Percentiles rank a stretch among this genome's conserved stretches.
These are phyloP conservation scores for Epichloe hybrida DNA, from an alignment of 2,329 filamentous ascomycete genomes.

Conservation along the genomic window DNA sequence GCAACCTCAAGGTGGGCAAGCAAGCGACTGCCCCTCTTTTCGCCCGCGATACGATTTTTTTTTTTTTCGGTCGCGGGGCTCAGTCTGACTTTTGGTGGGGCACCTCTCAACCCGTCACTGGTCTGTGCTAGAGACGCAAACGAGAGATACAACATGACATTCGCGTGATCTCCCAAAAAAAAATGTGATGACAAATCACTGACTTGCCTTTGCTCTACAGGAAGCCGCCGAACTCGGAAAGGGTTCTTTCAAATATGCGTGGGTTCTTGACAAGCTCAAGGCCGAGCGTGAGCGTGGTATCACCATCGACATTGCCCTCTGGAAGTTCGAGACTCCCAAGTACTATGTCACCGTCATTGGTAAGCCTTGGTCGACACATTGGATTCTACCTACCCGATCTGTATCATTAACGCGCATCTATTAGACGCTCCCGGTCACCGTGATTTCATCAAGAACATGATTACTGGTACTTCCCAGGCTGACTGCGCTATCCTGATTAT, in stretches of 20 bases:
- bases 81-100: conserved; percentile 8
- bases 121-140: neutral
- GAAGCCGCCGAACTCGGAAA: conserved; percentile 99
- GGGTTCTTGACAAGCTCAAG: conserved; percentile 99
- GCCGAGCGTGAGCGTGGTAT: conserved; percentile 99
- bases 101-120: conserved; percentile 8
- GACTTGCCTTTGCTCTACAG: conserved; percentile 31
- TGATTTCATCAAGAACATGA: conserved; percentile 99
- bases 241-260: conserved; percentile 99
- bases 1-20: neutral
- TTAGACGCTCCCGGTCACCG: conserved; percentile 94
- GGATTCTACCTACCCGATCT: no score
- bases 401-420: neutral
- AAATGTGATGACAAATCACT: neutral
- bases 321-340: conserved; percentile 99
- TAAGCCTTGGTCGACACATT: conserved; percentile 23
- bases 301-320: conserved; percentile 99
- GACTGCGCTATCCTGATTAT: conserved; percentile 99
- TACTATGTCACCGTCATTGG: conserved; percentile 97
- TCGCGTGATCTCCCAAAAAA: neutral
- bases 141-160: neutral
- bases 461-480: conserved; percentile 99
- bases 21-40: conserved; percentile 1
- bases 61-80: conserved; percentile 1
- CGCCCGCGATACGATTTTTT: conserved; percentile 7